These are phyloP conservation scores for Lactifluus hygrophoroides DNA, from an alignment of 768 basidiomycete genomes.

Conservation along the genomic window DNA sequence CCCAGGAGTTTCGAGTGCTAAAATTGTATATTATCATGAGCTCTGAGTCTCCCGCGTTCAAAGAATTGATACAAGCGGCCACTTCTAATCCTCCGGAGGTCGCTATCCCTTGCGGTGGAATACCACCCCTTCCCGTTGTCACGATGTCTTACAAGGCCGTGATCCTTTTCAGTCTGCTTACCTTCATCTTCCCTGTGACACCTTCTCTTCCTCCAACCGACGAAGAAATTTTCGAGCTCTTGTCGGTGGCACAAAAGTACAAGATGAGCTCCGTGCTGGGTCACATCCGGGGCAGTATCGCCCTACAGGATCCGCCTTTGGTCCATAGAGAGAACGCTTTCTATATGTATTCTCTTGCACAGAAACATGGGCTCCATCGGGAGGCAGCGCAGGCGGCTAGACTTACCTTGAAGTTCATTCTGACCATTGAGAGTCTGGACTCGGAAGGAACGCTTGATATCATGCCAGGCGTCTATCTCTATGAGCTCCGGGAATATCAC, in stretches of 20 bases:
- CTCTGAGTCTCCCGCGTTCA: not conserved
- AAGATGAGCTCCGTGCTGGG: not conserved
- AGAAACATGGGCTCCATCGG: not conserved
- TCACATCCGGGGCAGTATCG: not conserved
- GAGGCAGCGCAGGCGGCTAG: not conserved
- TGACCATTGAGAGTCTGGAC: slow-evolving; percentile 1
- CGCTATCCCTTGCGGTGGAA: too few species aligned
- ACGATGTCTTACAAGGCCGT: not conserved
- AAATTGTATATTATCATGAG: not conserved
- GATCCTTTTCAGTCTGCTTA: not conserved
- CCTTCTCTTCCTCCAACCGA: not conserved
- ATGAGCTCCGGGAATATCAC: slow-evolving; percentile 6
- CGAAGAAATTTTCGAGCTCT: not conserved
- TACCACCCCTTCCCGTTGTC: not conserved
- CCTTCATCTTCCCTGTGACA: not conserved
- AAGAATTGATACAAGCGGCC: not conserved
- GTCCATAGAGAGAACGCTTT: not conserved
- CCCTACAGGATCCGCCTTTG: not conserved
- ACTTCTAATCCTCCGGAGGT: not conserved
- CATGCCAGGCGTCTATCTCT: not conserved
- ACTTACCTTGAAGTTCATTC: not conserved
- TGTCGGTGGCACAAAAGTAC: slow-evolving; percentile 4
- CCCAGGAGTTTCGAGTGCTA: not conserved
- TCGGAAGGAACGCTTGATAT: not conserved
- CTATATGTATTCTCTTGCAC: not conserved